These are phyloP conservation scores for Acorus calamus DNA, from an alignment of 106 monocot genomes.

Conservation along the genomic window DNA sequence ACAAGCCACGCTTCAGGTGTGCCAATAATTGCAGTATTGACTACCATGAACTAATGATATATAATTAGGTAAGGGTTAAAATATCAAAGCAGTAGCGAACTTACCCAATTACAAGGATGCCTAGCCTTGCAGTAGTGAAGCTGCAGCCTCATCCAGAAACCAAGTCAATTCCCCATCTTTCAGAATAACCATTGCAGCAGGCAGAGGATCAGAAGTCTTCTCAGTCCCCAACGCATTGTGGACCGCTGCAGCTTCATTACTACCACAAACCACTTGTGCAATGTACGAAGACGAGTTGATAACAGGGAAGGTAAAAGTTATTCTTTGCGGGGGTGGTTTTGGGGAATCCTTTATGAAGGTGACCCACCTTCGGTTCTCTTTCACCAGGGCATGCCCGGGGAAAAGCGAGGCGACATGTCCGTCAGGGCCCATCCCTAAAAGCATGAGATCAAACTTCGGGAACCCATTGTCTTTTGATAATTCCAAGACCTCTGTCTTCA, in stretches of 20 bases:
- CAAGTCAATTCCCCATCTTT: slow-evolving; percentile 10
- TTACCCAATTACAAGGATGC: slow-evolving; percentile 2
- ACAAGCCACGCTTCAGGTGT: too few species aligned
- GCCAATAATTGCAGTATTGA: too few species aligned
- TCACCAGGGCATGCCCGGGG: slow-evolving; percentile 9
- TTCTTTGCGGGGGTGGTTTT: slow-evolving; percentile 14
- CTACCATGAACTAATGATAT: too few species aligned
- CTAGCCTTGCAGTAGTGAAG: slow-evolving; percentile 5
- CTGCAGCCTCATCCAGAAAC: slow-evolving; percentile 8
- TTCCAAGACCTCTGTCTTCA: slow-evolving; percentile 6
- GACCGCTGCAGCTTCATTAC: slow-evolving; percentile 7
- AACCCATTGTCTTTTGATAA: slow-evolving; percentile 8
- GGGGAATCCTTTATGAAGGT: slow-evolving; percentile 10
- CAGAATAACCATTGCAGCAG: slow-evolving; percentile 10
- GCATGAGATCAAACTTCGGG: slow-evolving; percentile 19
- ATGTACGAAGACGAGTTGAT: slow-evolving; percentile 11
- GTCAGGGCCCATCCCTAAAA: slow-evolving; percentile 14
- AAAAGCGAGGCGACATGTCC: slow-evolving; percentile 20
- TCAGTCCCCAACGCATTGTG: slow-evolving; percentile 4
- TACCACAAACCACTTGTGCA: slow-evolving; percentile 8
- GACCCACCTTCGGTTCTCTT: slow-evolving; percentile 7
- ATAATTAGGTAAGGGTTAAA: too few species aligned
- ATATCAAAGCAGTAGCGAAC: too few species aligned
- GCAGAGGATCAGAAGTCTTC: slow-evolving; percentile 1
- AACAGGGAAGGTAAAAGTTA: slow-evolving; percentile 16